Evolutionary conservation across 495 filamentous ascomycete species (phyloP).

Genomic region (Aspergillus nidulans): DNA sequence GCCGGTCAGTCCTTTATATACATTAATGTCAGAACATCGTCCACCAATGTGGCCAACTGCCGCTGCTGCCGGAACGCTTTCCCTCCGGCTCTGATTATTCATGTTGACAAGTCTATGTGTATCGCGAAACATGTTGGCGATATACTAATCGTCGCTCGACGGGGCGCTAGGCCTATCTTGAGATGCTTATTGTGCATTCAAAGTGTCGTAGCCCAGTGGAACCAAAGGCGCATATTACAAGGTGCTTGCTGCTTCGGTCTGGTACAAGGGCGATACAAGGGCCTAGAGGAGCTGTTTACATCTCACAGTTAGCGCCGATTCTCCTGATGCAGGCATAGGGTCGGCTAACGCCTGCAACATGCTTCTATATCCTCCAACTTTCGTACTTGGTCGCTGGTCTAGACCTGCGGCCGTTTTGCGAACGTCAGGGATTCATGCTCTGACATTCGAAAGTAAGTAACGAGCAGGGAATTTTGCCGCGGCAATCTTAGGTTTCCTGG

Average conservation of each 20-base stretch:
- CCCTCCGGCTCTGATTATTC: neutral
- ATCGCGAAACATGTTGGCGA: neutral
- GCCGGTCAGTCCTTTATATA: neutral
- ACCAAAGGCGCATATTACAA: neutral
- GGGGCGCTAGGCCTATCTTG: neutral
- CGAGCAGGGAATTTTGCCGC: neutral
- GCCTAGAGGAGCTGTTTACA: neutral
- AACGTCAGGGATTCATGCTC: neutral
- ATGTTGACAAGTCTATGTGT: neutral
- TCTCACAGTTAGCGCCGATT: neutral
- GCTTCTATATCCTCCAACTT: neutral
- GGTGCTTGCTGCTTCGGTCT: neutral
- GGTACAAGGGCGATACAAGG: neutral
- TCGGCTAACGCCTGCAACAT: neutral
- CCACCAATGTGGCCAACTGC: neutral
- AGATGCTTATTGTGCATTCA: neutral
- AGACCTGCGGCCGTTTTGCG: neutral
- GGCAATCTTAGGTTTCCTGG: neutral
- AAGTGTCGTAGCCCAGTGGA: neutral
- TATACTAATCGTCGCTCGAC: neutral
- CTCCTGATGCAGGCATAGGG: neutral
- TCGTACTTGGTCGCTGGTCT: neutral
- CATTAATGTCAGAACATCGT: neutral
- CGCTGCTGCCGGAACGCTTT: neutral
- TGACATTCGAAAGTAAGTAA: neutral